These are phyloP conservation scores for Botryotinia narcissicola DNA, from an alignment of 2,329 filamentous ascomycete genomes.

Conservation along the genomic window DNA sequence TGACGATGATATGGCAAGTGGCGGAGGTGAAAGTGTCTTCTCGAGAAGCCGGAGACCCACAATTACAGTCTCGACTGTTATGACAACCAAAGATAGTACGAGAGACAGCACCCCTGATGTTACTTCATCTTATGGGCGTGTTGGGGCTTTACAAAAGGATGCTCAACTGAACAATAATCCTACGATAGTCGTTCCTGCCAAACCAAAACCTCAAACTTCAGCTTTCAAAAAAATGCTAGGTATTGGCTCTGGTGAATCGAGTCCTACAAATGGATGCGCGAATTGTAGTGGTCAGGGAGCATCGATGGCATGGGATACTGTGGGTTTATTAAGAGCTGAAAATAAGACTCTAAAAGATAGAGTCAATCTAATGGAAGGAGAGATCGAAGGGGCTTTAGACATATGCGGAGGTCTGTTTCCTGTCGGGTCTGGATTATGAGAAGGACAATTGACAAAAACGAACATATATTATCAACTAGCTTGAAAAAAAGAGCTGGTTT, in stretches of 20 bases:
- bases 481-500: neutral
- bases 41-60: constrained; percentile 59
- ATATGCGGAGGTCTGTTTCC: constrained; percentile 21
- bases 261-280: constrained; percentile 42
- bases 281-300: constrained; percentile 59
- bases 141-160: constrained; percentile 10
- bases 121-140: constrained; percentile 4
- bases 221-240: constrained; percentile 49
- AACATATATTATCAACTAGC: neutral
- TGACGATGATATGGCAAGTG: constrained; percentile 21
- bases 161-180: constrained; percentile 20
- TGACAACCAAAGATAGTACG: constrained; percentile 18
- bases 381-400: constrained; percentile 58
- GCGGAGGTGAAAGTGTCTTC: constrained; percentile 44
- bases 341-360: constrained; percentile 60
- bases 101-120: constrained; percentile 12
- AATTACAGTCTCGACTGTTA: constrained; percentile 29
- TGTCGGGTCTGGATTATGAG: neutral
- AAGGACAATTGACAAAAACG: neutral
- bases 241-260: constrained; percentile 30
- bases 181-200: constrained; percentile 25
- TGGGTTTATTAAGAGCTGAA: constrained; percentile 59
- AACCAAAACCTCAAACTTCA: constrained; percentile 41
- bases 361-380: constrained; percentile 57
- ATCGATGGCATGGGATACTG: constrained; percentile 63